Evolutionary conservation across 345 rosid species (phyloP).

Genomic region (Raphanus sativus): DNA sequence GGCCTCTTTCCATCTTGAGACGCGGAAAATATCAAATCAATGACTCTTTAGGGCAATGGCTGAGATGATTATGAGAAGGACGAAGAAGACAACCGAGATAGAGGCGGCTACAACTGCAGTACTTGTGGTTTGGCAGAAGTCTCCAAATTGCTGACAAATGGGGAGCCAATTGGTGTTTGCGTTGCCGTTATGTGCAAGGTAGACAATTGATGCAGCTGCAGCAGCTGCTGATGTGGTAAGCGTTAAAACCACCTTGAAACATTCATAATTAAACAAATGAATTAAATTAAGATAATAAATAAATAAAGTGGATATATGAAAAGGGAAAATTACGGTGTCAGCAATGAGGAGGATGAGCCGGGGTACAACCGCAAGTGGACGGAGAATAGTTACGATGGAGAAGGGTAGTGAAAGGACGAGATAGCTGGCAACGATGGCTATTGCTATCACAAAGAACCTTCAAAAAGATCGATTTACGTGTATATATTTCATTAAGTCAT

Average conservation of each 20-base stretch:
- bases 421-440: constrained; percentile 62
- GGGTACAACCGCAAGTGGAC: constrained; percentile 66
- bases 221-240: constrained; percentile 56
- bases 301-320: not conserved
- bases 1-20: constrained; percentile 9
- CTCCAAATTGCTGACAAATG: constrained; percentile 77
- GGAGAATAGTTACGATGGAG: constrained; percentile 67
- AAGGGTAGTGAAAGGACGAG: constrained; percentile 79
- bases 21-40: not conserved
- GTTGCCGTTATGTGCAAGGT: constrained; percentile 88
- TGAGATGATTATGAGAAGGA: constrained; percentile 56
- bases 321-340: constrained; percentile 52
- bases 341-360: constrained; percentile 57
- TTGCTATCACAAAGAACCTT: constrained; percentile 77
- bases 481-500: not conserved
- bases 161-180: constrained; percentile 71
- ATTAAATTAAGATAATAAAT: not conserved
- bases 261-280: not conserved
- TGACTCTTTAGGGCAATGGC: constrained; percentile 57
- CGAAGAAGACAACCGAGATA: constrained; percentile 43
- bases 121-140: constrained; percentile 65
- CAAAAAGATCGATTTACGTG: not conserved
- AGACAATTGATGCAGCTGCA: constrained; percentile 62
- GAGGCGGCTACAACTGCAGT: constrained; percentile 78
- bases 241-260: constrained; percentile 56